Evolutionary conservation across 805 yeast species (phyloP), one percentile per base, ranked within the genome.

Genomic region (Candida stauntonica): DNA sequence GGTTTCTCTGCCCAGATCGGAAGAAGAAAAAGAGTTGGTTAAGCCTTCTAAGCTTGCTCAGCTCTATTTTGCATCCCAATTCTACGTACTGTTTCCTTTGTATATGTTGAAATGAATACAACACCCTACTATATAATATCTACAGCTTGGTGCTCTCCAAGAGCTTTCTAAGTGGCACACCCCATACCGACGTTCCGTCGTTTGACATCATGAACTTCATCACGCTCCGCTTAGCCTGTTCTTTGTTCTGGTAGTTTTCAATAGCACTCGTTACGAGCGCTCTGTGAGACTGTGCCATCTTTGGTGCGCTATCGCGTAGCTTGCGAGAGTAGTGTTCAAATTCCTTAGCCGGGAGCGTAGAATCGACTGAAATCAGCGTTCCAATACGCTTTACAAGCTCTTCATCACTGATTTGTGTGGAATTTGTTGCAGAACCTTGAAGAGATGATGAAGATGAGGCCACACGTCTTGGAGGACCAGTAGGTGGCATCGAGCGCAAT

Each of bases 1-100:
- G 99, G 99, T 83, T 93, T 86, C 95, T 96, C 89, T 73, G 99
- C 99, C 54, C 91, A 86, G 61, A 81, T 86, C 57, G 95, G 95
- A 54, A 82, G 84, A 66, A 85, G 91, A 81, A 85, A 79, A 79
- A 83, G 72, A 67, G 70, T 61, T 28, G 50, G 39, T 29, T 47
- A 29, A 42, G 16, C 30, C 7, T 17, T 12, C 16, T 31, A 12
- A n/a, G n/a, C n/a, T n/a, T n/a, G n/a, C n/a, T n/a, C n/a, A n/a
- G n/a, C 19, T 26, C 36, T 13, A 26, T 26, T n/a, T 34, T 28
- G 27, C 27, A 31, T 20, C 26, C 12, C 16, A 16, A 23, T 13
- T 24, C 18, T 35, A 28, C 35, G 30, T 28, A 17, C 11, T 19
- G 15, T 5, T 26, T 26, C 24, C 7, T 11, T 21, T 21, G 24